Evolutionary conservation across 2,329 filamentous ascomycete species (phyloP).

Genomic region (Phaeosphaeria sp.): DNA sequence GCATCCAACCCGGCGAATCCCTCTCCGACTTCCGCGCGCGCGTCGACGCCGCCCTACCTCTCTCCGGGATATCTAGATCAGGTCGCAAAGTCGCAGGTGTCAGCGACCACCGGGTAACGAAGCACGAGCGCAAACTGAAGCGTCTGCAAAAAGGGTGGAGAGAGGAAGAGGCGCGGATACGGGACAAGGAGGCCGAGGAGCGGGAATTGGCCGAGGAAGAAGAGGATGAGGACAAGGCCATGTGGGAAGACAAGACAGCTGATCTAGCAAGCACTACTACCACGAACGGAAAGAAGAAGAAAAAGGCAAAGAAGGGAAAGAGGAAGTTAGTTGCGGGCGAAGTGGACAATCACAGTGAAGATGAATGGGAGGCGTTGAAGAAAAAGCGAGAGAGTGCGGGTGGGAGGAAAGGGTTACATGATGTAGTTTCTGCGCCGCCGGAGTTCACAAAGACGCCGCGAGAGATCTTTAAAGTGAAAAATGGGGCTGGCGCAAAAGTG

Average conservation of each 20-base stretch:
- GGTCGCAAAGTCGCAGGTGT: slow-evolving; percentile 70
- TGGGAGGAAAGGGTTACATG: slow-evolving; percentile 63
- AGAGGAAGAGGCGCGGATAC: slow-evolving; percentile 60
- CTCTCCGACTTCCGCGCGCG: slow-evolving; percentile 81
- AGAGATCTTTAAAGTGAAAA: slow-evolving; percentile 69
- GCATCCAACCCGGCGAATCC: slow-evolving; percentile 81
- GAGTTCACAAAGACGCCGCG: slow-evolving; percentile 67
- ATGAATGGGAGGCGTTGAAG: slow-evolving; percentile 80
- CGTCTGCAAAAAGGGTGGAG: slow-evolving; percentile 66
- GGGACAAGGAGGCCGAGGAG: slow-evolving; percentile 81
- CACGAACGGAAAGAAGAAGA: slow-evolving; percentile 55
- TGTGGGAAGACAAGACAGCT: slow-evolving; percentile 67
- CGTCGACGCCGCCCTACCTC: slow-evolving; percentile 82
- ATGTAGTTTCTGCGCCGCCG: slow-evolving; percentile 78
- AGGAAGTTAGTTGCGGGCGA: slow-evolving; percentile 59
- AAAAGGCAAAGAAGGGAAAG: slow-evolving; percentile 57
- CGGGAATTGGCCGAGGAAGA: slow-evolving; percentile 69
- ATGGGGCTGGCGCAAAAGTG: slow-evolving; percentile 70
- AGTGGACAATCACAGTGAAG: slow-evolving; percentile 65
- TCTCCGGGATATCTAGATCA: slow-evolving; percentile 68
- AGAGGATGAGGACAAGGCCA: slow-evolving; percentile 67
- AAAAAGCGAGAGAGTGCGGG: slow-evolving; percentile 63
- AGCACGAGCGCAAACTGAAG: slow-evolving; percentile 80
- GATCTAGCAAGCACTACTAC: slow-evolving; percentile 64
- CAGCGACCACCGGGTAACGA: slow-evolving; percentile 71